A percentile compares a stretch with the other conserved stretches of the same genome.
Conservation (phyloP, 2,329 filamentous ascomycete genomes). For the Fusarium setosum region DNA sequence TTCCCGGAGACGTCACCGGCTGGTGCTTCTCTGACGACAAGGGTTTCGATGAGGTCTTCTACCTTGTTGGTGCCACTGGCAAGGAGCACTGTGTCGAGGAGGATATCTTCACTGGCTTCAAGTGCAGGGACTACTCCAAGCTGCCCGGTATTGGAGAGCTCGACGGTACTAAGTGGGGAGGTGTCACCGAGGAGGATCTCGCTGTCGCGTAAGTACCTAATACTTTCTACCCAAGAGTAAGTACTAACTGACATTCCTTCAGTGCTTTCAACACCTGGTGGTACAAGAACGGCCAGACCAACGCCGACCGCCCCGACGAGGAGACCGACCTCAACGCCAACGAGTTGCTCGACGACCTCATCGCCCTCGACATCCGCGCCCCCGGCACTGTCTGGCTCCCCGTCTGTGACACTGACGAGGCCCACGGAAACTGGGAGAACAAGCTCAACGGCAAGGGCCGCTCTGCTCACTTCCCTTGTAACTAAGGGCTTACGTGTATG, state of each 20-base stretch:
- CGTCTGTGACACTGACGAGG: background rate
- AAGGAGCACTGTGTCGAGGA: background rate
- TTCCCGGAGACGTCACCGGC: background rate
- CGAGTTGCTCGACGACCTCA: background rate
- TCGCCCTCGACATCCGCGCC: constrained; percentile 1
- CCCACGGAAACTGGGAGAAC: constrained; percentile 2
- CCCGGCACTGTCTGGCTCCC: background rate
- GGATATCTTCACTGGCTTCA: constrained; percentile 1
- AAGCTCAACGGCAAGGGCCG: background rate
- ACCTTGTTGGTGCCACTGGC: background rate
- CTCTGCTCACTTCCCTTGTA: constrained; percentile 6
- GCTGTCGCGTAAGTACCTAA: background rate
- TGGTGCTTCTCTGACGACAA: background rate
- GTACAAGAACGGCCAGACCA: background rate
- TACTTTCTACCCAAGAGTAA: background rate
- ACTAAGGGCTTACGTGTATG: background rate
- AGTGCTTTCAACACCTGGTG: constrained; percentile 4
- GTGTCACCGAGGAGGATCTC: constrained; percentile 1
- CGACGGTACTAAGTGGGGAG: constrained; percentile 8
- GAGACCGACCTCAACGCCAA: constrained; percentile 1
- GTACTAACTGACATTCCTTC: background rate
- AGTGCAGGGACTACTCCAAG: constrained; percentile 1
- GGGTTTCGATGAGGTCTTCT: background rate
- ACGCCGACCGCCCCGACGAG: background rate
- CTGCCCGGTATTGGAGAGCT: background rate